Evolutionary conservation across 73 alveolate species (phyloP).

Genomic region (Paraurostyla sp.): DNA sequence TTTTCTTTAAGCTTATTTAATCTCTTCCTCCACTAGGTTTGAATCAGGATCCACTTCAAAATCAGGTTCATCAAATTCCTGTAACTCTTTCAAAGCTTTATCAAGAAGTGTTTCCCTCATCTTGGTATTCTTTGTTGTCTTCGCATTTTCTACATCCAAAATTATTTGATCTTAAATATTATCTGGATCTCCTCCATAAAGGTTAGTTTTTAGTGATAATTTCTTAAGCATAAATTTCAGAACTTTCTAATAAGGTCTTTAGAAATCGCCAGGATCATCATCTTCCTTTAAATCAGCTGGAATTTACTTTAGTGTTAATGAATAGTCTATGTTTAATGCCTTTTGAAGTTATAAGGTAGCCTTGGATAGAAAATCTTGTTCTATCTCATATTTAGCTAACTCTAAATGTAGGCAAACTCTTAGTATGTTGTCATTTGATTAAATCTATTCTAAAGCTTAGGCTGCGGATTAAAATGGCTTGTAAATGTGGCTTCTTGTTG

Average conservation of each 20-base stretch:
- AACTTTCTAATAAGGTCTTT: constrained; percentile 87
- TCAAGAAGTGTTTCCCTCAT: constrained; percentile 91
- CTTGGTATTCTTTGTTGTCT: constrained; percentile 90
- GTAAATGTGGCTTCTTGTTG: constrained; percentile 91
- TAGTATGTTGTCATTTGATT: constrained; percentile 93
- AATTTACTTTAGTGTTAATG: constrained; percentile 87
- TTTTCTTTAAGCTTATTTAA: constrained; percentile 81
- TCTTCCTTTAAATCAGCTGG: constrained; percentile 77
- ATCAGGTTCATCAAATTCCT: constrained; percentile 89
- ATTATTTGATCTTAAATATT: constrained; percentile 92
- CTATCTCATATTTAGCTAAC: constrained; percentile 97
- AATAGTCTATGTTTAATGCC: constrained; percentile 96
- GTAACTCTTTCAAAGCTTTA: constrained; percentile 84
- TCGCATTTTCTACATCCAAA: constrained; percentile 96
- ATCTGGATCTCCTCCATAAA: constrained; percentile 92
- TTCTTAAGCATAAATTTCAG: constrained; percentile 79
- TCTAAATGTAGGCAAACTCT: constrained; percentile 97
- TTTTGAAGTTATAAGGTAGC: constrained; percentile 94
- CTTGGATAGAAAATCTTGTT: constrained; percentile 95
- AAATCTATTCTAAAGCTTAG: constrained; percentile 89
- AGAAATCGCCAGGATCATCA: constrained; percentile 87
- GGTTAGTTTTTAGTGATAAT: constrained; percentile 75
- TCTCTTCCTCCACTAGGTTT: constrained; percentile 96
- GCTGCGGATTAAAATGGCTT: constrained; percentile 97
- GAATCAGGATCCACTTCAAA: constrained; percentile 75